Evolutionary conservation across 2,329 filamentous ascomycete genomes (phyloP).

Genomic region (Fusarium fujikuroi): DNA sequence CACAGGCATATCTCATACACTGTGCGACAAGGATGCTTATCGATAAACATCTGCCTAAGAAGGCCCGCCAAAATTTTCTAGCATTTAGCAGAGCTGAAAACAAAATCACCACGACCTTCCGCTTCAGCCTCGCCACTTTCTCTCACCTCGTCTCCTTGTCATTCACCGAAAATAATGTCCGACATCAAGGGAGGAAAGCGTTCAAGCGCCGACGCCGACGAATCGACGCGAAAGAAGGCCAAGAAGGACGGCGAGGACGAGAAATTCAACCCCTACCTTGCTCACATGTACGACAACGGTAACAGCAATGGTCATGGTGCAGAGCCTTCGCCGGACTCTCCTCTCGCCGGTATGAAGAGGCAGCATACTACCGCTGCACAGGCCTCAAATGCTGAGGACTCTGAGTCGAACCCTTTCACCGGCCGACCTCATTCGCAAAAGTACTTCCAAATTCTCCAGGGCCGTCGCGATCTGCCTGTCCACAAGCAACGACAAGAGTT

Average conservation of each 20-base stretch:
- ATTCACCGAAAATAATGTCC: constrained; percentile 50
- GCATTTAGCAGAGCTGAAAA: constrained; percentile 24
- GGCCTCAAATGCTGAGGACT: constrained; percentile 80
- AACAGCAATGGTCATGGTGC: constrained; percentile 53
- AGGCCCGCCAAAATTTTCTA: constrained; percentile 47
- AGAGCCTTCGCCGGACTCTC: constrained; percentile 53
- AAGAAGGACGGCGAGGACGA: constrained; percentile 50
- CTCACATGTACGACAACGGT: constrained; percentile 79
- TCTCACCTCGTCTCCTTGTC: constrained; percentile 3
- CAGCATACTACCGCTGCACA: constrained; percentile 83
- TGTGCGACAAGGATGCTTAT: constrained; percentile 44
- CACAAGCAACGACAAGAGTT: constrained; percentile 95
- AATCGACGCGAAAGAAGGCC: constrained; percentile 56
- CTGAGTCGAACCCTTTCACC: constrained; percentile 87
- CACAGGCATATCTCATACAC: not conserved
- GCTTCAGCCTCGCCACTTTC: constrained; percentile 42
- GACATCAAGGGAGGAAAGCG: constrained; percentile 56
- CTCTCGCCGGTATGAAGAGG: constrained; percentile 75
- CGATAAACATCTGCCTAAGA: constrained; percentile 45
- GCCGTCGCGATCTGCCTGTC: constrained; percentile 86
- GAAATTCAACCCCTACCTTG: constrained; percentile 84
- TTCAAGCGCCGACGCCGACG: constrained; percentile 57
- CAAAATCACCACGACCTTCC: constrained; percentile 28
- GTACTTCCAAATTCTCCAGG: constrained; percentile 91
- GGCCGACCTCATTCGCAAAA: constrained; percentile 78